Evolutionary conservation across 2,329 filamentous ascomycete species (phyloP), one percentile per base, ranked within the genome.

Genomic region (Amauroascus niger): DNA sequence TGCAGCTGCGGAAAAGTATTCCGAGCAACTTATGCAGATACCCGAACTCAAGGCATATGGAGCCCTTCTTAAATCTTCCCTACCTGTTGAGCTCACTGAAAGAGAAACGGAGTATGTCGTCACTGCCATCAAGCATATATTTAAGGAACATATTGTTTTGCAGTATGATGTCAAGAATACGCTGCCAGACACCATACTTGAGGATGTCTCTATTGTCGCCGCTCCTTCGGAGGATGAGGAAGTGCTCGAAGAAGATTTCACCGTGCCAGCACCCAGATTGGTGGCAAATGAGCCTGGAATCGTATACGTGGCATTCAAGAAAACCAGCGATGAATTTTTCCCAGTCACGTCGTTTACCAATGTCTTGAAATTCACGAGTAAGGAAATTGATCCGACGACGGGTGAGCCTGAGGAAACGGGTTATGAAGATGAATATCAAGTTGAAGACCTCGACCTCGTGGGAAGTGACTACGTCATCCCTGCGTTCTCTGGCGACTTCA

Each of bases 161-260:
- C 93, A 98, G 67, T 98, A 93, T 70, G 88, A 97, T 67, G 83
- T 98, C 69, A 97, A 95, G 79, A 98, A 98, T 76, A 98, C 93
- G 1, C 78, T 98, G 9, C 85, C 88, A 11, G 88, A 90, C 57
- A 95, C 89, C 14, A 81, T 98, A 26, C 78, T 97, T 32, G 88
- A 95, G 67, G 88, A 95, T 58, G 88, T 95, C 14, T 88, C 87
- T 0, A 82, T 95, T 37, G 79, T 90, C 16, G 86, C 86, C 28
- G 84, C 85, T 0, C 88, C 90, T 3, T 75, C 83, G 1, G 86
- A 94, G 35, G 86, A 93, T 52, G 90, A 93, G 4, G 88, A 93
- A 65, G 68, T 74, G 33, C 67, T 85, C 39, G 80, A 83, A 63
- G 91, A 97, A 66, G 87, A 95, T 44, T 97, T 97, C 69, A 93